These are phyloP conservation scores for Neurospora crassa DNA, from an alignment of 2,329 filamentous ascomycete species.

Conservation along the genomic window DNA sequence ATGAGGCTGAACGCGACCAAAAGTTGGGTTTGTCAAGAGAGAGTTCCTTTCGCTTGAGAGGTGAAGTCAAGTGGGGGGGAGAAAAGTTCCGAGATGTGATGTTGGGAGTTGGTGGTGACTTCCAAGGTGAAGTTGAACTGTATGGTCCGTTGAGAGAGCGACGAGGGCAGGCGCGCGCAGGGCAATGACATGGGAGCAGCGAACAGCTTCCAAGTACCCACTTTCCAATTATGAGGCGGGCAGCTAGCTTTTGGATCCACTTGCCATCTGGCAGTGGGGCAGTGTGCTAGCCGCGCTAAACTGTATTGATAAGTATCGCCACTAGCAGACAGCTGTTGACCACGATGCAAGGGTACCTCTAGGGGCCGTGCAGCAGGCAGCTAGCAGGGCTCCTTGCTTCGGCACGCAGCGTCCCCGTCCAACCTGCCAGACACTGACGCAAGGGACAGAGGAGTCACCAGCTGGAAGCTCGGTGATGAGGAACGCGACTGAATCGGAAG, in stretches of 20 bases:
- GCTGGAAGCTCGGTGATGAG: neutral
- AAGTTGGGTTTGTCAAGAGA: constrained; percentile 5
- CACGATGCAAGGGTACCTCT: neutral
- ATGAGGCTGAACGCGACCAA: constrained; percentile 4
- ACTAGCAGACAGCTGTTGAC: constrained; percentile 19
- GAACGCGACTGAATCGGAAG: neutral
- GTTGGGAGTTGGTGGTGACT: neutral
- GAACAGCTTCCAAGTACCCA: neutral
- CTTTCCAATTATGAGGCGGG: neutral
- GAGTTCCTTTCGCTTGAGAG: neutral
- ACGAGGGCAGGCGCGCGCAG: neutral
- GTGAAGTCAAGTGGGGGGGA: neutral
- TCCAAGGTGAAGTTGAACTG: neutral
- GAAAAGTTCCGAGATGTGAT: neutral
- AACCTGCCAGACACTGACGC: neutral
- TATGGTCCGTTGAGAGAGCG: neutral
- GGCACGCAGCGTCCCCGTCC: neutral
- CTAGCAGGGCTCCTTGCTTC: neutral
- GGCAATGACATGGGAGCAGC: neutral
- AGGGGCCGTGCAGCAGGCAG: neutral
- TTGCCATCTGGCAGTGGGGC: neutral
- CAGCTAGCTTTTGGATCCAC: neutral
- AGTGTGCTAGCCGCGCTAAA: constrained; percentile 2
- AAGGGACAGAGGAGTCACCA: neutral
- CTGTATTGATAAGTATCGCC: constrained; percentile 9